Evolutionary conservation across 371 early-diverging fungal genomes (phyloP).

Genomic region (Syncephalis fuscata): DNA sequence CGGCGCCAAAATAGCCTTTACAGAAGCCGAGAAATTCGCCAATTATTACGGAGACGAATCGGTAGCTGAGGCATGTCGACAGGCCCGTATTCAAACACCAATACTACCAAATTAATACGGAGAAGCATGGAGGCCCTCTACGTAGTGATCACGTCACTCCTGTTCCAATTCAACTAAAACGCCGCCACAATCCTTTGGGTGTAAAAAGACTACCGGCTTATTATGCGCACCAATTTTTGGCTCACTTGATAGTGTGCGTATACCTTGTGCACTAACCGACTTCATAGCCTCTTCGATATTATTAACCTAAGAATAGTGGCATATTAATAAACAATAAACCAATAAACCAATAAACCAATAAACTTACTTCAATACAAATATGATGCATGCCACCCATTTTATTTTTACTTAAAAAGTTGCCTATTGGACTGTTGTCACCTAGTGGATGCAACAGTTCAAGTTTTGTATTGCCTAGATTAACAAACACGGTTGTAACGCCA

Average conservation of each 20-base stretch:
- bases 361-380: constrained; percentile 42
- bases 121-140: too few relatives aligned
- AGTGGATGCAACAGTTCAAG: constrained; percentile 57
- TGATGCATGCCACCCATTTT: constrained; percentile 64
- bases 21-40: too few relatives aligned
- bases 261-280: constrained; percentile 30
- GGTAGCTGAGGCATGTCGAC: too few relatives aligned
- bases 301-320: constrained; percentile 38
- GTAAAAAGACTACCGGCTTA: constrained; percentile 60
- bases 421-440: constrained; percentile 55
- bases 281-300: constrained; percentile 36
- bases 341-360: background rate
- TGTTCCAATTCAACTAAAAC: constrained; percentile 61
- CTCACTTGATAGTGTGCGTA: constrained; percentile 39
- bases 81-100: too few relatives aligned
- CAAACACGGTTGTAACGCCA: constrained; percentile 69
- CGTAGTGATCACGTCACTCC: too few relatives aligned
- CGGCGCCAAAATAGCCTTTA: too few relatives aligned
- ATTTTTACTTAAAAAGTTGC: constrained; percentile 57
- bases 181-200: constrained; percentile 70
- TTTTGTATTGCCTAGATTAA: constrained; percentile 64
- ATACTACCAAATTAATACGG: too few relatives aligned
- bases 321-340: background rate
- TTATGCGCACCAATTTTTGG: constrained; percentile 75
- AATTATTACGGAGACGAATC: too few relatives aligned